Evolutionary conservation across 371 early-diverging fungal genomes (phyloP), one percentile per base, ranked within the genome.

Genomic region (Catenaria anguillulae): DNA sequence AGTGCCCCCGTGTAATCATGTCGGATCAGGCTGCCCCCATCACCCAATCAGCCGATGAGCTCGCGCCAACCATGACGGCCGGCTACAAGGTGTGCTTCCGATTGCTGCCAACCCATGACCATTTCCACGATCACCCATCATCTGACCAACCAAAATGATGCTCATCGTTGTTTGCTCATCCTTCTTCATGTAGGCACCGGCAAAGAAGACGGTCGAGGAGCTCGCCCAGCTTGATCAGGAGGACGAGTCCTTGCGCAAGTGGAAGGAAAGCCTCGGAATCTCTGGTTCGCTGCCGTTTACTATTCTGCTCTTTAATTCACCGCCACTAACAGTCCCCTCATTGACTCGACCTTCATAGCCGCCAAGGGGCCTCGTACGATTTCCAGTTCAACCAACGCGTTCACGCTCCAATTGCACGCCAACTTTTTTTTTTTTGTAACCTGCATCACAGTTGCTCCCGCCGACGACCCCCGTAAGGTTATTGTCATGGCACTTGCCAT

Each of bases 201-300:
- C 86, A 65, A 93, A 93, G 81, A 97, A 94, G 81, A 84, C 89
- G 33, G 67, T 91, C 33, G 80, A 81, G 50, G 93, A 97, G 73
- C 84, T 88, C 67, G 75, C 86, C 63, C 71, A 78, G 26, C 77
- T 97, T 61, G 97, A 97, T 70, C 86, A 88, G 62, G 74, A 83
- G 65, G 97, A 97, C 77, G 93, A 92, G 74, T 91, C 93, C 31
- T 81, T 96, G 59, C 76, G 80, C 65, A 93, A 90, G 74, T 96
- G 97, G 97, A 96, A 96, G 78, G 86, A 84, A 64, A 89, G 90
- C 45, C 84, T 96, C 55, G 96, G 96, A 48, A 75, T 95, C 60
- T 66, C 73, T 66, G 75, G 81, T 78, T 70, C 64, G 73, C 63
- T 5, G 5, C 5, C 40, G 40, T 40, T 40, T 40, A 10, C 17